phyloP scores from a whole-genome alignment of 176 grass and related monocot genomes.

The Thinopyrum elongatum region DNA sequence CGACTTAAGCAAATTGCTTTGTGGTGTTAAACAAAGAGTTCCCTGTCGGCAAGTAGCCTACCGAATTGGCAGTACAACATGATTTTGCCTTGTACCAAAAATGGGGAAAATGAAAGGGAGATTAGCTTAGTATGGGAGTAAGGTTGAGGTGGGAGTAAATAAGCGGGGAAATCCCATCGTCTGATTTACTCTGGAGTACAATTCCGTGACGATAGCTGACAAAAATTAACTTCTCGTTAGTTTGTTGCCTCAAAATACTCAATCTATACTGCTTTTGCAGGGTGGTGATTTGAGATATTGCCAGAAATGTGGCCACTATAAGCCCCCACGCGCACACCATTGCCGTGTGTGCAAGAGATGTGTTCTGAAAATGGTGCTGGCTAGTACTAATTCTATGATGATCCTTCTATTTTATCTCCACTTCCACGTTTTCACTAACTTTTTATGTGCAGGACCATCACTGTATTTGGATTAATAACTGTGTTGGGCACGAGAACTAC shows the following conservation, averaged over 20 bases:
- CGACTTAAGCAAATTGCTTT: not conserved
- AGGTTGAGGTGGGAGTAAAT: not conserved
- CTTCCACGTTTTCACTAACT: constrained; percentile 19
- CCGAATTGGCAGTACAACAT: not conserved
- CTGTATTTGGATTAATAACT: constrained; percentile 99
- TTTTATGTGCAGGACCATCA: constrained; percentile 77
- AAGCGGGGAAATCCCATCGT: not conserved
- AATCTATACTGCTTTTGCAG: constrained; percentile 44
- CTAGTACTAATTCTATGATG: constrained; percentile 8
- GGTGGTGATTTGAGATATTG: constrained; percentile 95
- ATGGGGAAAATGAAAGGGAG: not conserved
- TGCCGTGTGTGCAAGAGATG: constrained; percentile 97
- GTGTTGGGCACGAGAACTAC: constrained; percentile 90
- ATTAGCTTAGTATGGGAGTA: not conserved
- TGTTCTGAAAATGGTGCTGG: constrained; percentile 84
- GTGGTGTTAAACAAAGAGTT: not conserved
- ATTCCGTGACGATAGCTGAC: not conserved
- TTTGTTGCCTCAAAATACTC: constrained; percentile 1
- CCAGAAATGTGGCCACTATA: constrained; percentile 89
- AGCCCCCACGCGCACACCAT: constrained; percentile 91
- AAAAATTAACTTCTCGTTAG: not conserved
- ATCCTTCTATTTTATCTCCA: constrained; percentile 7
- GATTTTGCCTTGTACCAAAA: not conserved
- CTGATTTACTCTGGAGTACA: not conserved
- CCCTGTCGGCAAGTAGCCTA: not conserved